phyloP scores from a whole-genome alignment of 78 protist genomes.

The Salpingoeca rosetta region DNA sequence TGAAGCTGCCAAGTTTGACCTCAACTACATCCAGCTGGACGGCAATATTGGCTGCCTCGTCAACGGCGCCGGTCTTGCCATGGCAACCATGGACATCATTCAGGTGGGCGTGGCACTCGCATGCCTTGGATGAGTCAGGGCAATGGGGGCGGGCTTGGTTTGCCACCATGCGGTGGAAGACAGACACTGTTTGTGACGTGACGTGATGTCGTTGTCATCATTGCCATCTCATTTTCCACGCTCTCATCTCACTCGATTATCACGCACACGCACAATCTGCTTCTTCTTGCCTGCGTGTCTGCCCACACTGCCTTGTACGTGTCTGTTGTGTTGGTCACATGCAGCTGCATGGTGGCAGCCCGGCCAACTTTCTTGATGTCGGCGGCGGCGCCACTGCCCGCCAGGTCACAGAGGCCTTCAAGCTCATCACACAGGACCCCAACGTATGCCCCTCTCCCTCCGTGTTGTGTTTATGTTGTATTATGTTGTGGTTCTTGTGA shows the following conservation, averaged over 20 bases:
- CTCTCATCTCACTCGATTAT: too few species aligned
- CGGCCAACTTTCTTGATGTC: constrained; percentile 98
- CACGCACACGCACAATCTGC: too few species aligned
- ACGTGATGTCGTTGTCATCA: too few species aligned
- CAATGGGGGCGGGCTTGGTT: too few species aligned
- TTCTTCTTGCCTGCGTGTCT: too few species aligned
- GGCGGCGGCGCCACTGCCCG: constrained; percentile 90
- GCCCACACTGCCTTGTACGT: too few species aligned
- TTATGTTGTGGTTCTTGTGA: too few species aligned
- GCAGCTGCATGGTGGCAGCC: constrained; percentile 71
- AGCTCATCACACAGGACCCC: constrained; percentile 66
- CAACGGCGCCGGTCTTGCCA: constrained; percentile 99
- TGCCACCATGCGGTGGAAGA: too few species aligned
- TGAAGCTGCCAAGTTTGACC: constrained; percentile 76
- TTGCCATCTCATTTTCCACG: too few species aligned
- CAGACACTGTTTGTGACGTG: too few species aligned
- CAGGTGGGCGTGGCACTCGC: constrained; percentile 41
- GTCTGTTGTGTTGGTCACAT: background rate
- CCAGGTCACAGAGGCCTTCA: constrained; percentile 83
- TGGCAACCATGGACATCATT: constrained; percentile 98
- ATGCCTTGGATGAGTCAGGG: too few species aligned
- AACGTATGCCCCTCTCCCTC: background rate
- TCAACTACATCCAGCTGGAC: constrained; percentile 92
- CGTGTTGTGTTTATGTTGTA: too few species aligned
- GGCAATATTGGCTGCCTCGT: constrained; percentile 97